phyloP scores from a whole-genome alignment of 2,329 filamentous ascomycete species.

The Neonectria sp. region DNA sequence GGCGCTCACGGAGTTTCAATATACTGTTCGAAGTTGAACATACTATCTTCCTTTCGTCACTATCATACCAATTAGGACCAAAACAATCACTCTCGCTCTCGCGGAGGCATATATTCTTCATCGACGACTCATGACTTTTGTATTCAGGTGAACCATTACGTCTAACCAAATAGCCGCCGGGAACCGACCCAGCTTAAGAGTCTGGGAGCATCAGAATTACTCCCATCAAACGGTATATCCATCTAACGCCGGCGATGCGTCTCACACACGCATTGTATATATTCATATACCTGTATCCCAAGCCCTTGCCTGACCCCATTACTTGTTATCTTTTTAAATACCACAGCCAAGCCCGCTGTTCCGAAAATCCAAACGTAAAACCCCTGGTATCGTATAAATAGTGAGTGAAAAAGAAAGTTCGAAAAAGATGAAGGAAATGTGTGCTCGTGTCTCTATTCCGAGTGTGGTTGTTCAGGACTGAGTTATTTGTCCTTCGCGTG shows the following conservation, averaged over 20 bases:
- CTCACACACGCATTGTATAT: slow-evolving; percentile 17
- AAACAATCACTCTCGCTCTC: slow-evolving; percentile 2
- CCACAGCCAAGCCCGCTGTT: slow-evolving; percentile 30
- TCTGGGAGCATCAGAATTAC: slow-evolving; percentile 26
- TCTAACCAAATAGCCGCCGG: slow-evolving; percentile 13
- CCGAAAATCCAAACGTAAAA: slow-evolving; percentile 35
- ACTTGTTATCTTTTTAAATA: slow-evolving; percentile 32
- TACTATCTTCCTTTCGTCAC: background rate
- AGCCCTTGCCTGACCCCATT: slow-evolving; percentile 27
- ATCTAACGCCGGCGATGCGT: slow-evolving; percentile 32
- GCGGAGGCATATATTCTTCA: background rate
- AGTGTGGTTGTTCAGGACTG: background rate
- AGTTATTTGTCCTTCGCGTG: slow-evolving; percentile 53
- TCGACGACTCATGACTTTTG: slow-evolving; percentile 14
- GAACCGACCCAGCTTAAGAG: slow-evolving; percentile 4
- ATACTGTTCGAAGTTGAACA: background rate
- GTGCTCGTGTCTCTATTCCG: slow-evolving; percentile 14
- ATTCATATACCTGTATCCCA: slow-evolving; percentile 36
- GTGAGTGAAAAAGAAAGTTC: slow-evolving; percentile 33
- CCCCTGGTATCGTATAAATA: slow-evolving; percentile 47
- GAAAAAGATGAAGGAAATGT: slow-evolving; percentile 33
- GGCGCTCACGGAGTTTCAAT: slow-evolving; percentile 20
- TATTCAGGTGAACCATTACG: slow-evolving; percentile 21
- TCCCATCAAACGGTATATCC: slow-evolving; percentile 26
- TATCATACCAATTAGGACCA: background rate